Base-by-base conservation (phyloP, 2,329 filamentous ascomycete species). In the Ambrosiella cleistominuta region DNA sequence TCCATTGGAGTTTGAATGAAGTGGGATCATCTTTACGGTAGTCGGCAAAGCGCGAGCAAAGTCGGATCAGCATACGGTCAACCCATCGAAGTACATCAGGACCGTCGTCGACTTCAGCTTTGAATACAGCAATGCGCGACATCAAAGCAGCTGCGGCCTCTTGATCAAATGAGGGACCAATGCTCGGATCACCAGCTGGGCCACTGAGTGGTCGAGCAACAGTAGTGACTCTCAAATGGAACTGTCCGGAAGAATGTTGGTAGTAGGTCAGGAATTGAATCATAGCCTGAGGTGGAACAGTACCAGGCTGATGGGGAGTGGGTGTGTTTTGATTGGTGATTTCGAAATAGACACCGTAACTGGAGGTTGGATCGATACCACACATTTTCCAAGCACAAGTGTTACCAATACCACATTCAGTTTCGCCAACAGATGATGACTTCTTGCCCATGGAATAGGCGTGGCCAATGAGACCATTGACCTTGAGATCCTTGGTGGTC, bases 311-410 rank as follows among this genome's bases (percentile, higher is more conserved):
- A 68, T 91, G 87, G 69, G 94, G 86, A 62, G 87, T 82, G 54
- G 86, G 79, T 13, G 89, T 86, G 7, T 89, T 89, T 71, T 97
- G 93, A 65, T 86, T 88, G 52, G 93, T 91, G 67, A 98, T 94
- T 70, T 98, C 93, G 65, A 97, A 98, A 72, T 97, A 98, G 62
- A 98, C 80, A 61, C 89, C 93, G 66, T 97, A 97, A 66, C 89
- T 96, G 38, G 93, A 83, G 58, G 83, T 85, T 9, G 93, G 93
- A 65, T 97, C 90, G 64, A 98, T 96, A 64, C 89, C 90, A 66
- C 93, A 97, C 91, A 98, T 96, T 73, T 98, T 98, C 93, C 93
- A 98, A 2, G 90, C 91, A 71, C 91, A 97, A 0, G 93, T 98
- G 68, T 97, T 97, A 63, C 93, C 93, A 65, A 98, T 96, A 66